These are phyloP conservation scores for Sporothrix curviconia DNA, from an alignment of 2,329 filamentous ascomycete genomes.

Conservation along the genomic window DNA sequence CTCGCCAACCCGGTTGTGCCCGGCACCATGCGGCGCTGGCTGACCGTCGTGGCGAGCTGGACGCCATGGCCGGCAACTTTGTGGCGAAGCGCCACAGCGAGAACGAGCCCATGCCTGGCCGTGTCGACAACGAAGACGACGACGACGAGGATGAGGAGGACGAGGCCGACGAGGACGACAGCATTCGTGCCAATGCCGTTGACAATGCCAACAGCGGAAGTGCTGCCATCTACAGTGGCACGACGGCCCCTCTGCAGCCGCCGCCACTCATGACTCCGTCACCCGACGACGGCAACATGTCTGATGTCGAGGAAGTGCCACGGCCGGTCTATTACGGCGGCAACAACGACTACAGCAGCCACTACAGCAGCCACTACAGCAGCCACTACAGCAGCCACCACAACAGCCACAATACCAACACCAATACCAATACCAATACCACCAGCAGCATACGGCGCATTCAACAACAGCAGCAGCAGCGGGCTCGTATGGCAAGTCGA, in stretches of 20 bases:
- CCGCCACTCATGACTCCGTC: neutral
- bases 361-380: neutral
- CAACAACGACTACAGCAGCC: neutral
- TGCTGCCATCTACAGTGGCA: no score
- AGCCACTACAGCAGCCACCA: neutral
- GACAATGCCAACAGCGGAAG: no score
- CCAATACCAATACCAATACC: neutral
- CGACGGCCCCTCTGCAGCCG: neutral
- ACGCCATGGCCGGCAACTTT: slow-evolving; percentile 10
- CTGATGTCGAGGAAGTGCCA: neutral
- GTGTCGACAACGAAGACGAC: neutral
- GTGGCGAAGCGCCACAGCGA: neutral
- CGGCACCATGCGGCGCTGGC: slow-evolving; percentile 7
- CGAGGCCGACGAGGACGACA: neutral
- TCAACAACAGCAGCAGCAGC: neutral
- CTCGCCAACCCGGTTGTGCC: slow-evolving; percentile 1
- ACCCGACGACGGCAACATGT: neutral
- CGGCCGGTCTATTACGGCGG: neutral
- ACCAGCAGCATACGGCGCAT: neutral
- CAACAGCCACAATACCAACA: neutral
- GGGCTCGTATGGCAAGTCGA: neutral
- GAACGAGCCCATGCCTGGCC: no score
- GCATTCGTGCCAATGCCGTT: no score
- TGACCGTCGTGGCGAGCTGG: slow-evolving; percentile 5
- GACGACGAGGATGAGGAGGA: neutral